phyloP scores from a whole-genome alignment of 1,284 basidiomycete species.

The Pterulicium gracile region DNA sequence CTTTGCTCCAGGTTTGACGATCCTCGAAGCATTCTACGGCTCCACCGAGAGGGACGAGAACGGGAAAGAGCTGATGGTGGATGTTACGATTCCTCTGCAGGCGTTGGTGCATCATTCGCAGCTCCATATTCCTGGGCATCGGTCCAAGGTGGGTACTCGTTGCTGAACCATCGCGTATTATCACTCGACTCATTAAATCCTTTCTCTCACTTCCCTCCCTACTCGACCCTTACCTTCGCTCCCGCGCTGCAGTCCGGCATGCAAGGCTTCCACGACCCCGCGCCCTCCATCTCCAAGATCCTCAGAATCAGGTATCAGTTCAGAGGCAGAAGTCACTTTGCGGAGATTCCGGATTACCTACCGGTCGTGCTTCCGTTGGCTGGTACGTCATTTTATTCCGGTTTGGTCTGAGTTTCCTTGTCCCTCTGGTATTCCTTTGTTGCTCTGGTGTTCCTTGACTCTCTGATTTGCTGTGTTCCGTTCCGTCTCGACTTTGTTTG shows the following conservation, averaged over 20 bases:
- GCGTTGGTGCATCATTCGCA: slow-evolving; percentile 73
- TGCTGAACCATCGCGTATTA: too few relatives aligned
- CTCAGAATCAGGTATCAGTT: slow-evolving; percentile 73
- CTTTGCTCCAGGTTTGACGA: slow-evolving; percentile 48
- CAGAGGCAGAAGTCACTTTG: slow-evolving; percentile 63
- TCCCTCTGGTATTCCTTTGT: too few relatives aligned
- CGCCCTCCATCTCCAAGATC: slow-evolving; percentile 53
- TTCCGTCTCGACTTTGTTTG: too few relatives aligned
- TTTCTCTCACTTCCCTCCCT: too few relatives aligned
- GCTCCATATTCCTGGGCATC: slow-evolving; percentile 67
- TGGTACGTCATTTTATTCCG: too few relatives aligned
- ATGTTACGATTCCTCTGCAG: slow-evolving; percentile 77
- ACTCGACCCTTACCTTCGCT: slow-evolving; percentile 8
- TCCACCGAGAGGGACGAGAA: slow-evolving; percentile 39
- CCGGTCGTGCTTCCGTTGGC: slow-evolving; percentile 69
- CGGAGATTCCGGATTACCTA: slow-evolving; percentile 60
- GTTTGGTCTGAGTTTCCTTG: too few relatives aligned
- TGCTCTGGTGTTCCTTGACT: too few relatives aligned
- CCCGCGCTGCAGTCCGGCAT: slow-evolving; percentile 39
- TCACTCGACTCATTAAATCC: too few relatives aligned
- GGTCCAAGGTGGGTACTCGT: slow-evolving; percentile 44
- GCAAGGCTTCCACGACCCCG: slow-evolving; percentile 70
- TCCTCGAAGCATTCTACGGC: slow-evolving; percentile 65
- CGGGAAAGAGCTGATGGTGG: slow-evolving; percentile 45
- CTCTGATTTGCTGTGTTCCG: too few relatives aligned